Percentiles rank a stretch among this genome's conserved stretches.
Evolutionary conservation across 169 alveolate genomes (phyloP).

Genomic region (Theileria equi): DNA sequence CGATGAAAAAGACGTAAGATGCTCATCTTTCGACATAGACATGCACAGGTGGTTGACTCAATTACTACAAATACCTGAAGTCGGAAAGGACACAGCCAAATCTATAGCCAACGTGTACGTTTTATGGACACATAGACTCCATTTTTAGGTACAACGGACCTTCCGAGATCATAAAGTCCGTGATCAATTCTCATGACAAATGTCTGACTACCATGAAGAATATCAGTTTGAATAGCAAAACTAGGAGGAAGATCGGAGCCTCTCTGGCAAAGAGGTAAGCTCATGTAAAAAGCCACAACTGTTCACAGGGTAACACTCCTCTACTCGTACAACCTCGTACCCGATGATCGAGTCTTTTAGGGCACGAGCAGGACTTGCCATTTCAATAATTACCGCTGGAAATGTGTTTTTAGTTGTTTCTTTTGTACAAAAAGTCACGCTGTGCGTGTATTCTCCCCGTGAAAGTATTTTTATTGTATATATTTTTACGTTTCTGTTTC

Average conservation of each 20-base stretch:
- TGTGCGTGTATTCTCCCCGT: no score
- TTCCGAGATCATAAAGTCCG: constrained; percentile 40
- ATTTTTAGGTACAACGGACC: constrained; percentile 47
- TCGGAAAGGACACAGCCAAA: constrained; percentile 51
- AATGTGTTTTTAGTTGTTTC: no score
- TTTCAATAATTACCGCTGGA: no score
- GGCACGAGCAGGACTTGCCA: no score
- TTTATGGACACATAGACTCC: not conserved
- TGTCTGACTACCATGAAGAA: not conserved
- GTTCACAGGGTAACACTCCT: constrained; percentile 25
- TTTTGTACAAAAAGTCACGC: no score
- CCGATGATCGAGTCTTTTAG: constrained; percentile 11
- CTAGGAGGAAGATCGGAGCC: constrained; percentile 21
- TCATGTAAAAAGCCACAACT: not conserved
- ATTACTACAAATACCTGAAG: constrained; percentile 56
- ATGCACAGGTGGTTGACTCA: constrained; percentile 56
- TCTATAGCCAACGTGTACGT: constrained; percentile 41
- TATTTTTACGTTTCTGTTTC: no score
- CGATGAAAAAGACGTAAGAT: constrained; percentile 25
- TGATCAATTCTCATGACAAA: constrained; percentile 13
- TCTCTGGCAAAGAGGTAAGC: constrained; percentile 39
- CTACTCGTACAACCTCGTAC: constrained; percentile 12
- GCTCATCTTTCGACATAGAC: not conserved
- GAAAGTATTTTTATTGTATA: no score
- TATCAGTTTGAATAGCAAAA: not conserved